Evolutionary conservation across 2,329 filamentous ascomycete genomes (phyloP).

Genomic region (Curvularia hawaiiensis): DNA sequence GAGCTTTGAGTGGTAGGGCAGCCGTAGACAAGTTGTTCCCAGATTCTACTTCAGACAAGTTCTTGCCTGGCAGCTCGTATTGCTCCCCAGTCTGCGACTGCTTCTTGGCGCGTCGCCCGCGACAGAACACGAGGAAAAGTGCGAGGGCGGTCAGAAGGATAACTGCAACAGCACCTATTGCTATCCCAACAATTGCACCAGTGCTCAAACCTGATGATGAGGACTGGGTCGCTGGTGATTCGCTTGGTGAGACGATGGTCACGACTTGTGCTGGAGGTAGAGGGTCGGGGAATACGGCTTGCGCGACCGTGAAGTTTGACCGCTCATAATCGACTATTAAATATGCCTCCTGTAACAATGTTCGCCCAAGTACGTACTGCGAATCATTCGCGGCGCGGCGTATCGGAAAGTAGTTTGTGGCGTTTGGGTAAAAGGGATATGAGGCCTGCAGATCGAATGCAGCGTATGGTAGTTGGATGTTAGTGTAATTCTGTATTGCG

Average conservation of each 20-base stretch:
- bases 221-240: slow-evolving; percentile 1
- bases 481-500: slow-evolving; percentile 44
- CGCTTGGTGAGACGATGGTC: slow-evolving; percentile 27
- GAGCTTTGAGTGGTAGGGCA: slow-evolving; percentile 20
- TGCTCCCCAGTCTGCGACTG: slow-evolving; percentile 15
- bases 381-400: slow-evolving; percentile 60
- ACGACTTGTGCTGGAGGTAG: slow-evolving; percentile 37
- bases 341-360: slow-evolving; percentile 70
- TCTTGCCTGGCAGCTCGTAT: slow-evolving; percentile 31
- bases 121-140: slow-evolving; percentile 25
- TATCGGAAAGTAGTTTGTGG: slow-evolving; percentile 71
- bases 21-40: slow-evolving; percentile 3
- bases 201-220: slow-evolving; percentile 24
- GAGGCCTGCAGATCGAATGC: slow-evolving; percentile 55
- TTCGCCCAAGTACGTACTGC: slow-evolving; percentile 67
- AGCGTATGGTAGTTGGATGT: slow-evolving; percentile 54
- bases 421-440: slow-evolving; percentile 63
- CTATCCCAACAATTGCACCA: slow-evolving; percentile 43
- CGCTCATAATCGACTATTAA: slow-evolving; percentile 56
- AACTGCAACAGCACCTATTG: slow-evolving; percentile 27
- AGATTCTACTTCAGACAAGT: slow-evolving; percentile 26
- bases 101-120: slow-evolving; percentile 20
- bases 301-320: slow-evolving; percentile 53
- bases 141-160: slow-evolving; percentile 28
- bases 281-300: slow-evolving; percentile 40